Conservation (phyloP, 495 filamentous ascomycete genomes). For the Lophiostoma macrostomum region DNA sequence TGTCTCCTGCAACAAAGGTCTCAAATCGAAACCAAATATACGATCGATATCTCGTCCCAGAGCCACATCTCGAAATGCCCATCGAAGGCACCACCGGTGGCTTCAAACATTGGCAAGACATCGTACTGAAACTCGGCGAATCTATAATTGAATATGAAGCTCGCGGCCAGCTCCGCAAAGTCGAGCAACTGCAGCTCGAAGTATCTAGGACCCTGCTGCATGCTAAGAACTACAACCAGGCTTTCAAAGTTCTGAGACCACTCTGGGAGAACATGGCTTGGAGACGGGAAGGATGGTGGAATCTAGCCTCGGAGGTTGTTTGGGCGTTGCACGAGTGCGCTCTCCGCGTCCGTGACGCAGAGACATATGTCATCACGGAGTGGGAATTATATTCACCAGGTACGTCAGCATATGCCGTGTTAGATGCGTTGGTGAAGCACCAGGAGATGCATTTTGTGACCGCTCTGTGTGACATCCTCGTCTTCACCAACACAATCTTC, state of each 20-base stretch:
- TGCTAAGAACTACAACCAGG: conserved; percentile 60
- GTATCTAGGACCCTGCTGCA: conserved; percentile 65
- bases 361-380: conserved; percentile 69
- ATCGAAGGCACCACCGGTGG: conserved; percentile 47
- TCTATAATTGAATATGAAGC: conserved; percentile 64
- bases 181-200: conserved; percentile 67
- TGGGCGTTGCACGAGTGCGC: conserved; percentile 76
- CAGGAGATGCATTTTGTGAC: too few relatives aligned
- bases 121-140: conserved; percentile 57
- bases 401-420: too few relatives aligned
- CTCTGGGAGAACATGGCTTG: conserved; percentile 72
- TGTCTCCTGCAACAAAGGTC: conserved; percentile 65
- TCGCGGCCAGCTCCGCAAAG: conserved; percentile 59
- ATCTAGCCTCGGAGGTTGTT: conserved; percentile 66
- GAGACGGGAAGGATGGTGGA: conserved; percentile 78
- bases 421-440: too few relatives aligned
- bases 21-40: conserved; percentile 67
- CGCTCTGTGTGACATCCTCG: too few relatives aligned
- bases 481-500: too few relatives aligned
- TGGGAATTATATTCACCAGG: conserved; percentile 76
- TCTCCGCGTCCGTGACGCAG: conserved; percentile 56
- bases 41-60: conserved; percentile 81
- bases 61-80: conserved; percentile 69
- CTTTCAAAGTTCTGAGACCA: conserved; percentile 63
- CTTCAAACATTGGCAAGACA: conserved; percentile 62